Percentiles rank a stretch among this genome's conserved stretches.
These are phyloP conservation scores for Talaromyces proteolyticus DNA, from an alignment of 495 filamentous ascomycete species.

Conservation along the genomic window DNA sequence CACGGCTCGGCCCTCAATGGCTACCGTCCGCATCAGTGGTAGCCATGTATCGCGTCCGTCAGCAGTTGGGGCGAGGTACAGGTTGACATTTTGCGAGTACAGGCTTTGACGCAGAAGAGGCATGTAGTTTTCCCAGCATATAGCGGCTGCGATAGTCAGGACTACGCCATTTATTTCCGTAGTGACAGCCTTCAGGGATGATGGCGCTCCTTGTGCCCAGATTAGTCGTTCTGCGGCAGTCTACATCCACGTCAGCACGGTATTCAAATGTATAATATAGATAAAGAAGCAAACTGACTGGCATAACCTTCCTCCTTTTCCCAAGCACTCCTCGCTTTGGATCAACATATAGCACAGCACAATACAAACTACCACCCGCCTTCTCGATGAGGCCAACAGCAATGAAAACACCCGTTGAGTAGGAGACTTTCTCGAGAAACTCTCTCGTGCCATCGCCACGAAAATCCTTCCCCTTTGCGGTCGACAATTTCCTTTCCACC, in stretches of 20 bases:
- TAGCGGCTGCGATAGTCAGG: conserved; percentile 75
- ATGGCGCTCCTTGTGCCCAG: conserved; percentile 83
- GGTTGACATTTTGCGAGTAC: conserved; percentile 86
- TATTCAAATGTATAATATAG: conserved; percentile 1
- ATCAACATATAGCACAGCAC: conserved; percentile 77
- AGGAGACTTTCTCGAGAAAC: conserved; percentile 64
- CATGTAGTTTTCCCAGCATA: conserved; percentile 99
- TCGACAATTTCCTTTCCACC: conserved; percentile 56
- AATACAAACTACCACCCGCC: conserved; percentile 78
- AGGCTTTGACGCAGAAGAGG: conserved; percentile 73
- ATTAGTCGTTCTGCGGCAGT: conserved; percentile 78
- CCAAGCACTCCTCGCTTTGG: conserved; percentile 65
- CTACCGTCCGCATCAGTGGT: conserved; percentile 74
- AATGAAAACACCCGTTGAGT: conserved; percentile 73
- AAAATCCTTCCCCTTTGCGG: conserved; percentile 35
- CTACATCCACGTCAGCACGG: conserved; percentile 23
- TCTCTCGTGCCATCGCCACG: conserved; percentile 87
- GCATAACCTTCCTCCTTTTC: conserved; percentile 94
- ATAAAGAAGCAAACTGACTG: conserved; percentile 37
- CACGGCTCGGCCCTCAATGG: conserved; percentile 73
- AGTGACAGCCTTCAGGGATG: conserved; percentile 74
- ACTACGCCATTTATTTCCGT: conserved; percentile 73
- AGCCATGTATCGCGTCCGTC: conserved; percentile 83
- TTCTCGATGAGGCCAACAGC: conserved; percentile 75
- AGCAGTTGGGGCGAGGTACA: conserved; percentile 90